phyloP scores from a whole-genome alignment of 208 protist genomes.

The Trypanosoma scelopori region DNA sequence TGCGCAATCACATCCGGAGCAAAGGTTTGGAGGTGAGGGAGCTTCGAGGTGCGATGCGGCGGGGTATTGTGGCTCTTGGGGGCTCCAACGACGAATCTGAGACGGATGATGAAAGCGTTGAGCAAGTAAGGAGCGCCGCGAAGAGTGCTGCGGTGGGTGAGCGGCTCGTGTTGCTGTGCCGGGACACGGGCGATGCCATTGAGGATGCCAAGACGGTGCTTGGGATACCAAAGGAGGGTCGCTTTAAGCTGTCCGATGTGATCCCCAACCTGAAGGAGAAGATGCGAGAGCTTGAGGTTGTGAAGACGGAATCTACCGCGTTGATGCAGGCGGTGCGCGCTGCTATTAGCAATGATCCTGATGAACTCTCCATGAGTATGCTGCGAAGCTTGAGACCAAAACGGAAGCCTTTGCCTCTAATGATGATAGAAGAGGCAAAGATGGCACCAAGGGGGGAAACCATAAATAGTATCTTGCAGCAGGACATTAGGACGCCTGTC shows the following conservation, averaged over 20 bases:
- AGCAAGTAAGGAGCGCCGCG: slow-evolving; percentile 18
- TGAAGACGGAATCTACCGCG: slow-evolving; percentile 39
- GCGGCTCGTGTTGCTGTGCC: slow-evolving; percentile 32
- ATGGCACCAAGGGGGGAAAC: no score
- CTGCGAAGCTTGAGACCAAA: slow-evolving; percentile 45
- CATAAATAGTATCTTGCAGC: no score
- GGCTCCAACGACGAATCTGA: slow-evolving; percentile 29
- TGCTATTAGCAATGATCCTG: slow-evolving; percentile 40
- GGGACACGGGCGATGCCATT: slow-evolving; percentile 38
- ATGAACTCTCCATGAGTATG: slow-evolving; percentile 19
- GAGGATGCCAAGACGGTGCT: slow-evolving; percentile 38
- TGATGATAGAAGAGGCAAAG: slow-evolving; percentile 21
- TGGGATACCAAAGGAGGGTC: slow-evolving; percentile 15
- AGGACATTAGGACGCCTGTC: no score
- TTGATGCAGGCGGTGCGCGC: slow-evolving; percentile 36
- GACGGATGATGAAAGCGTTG: slow-evolving; percentile 31
- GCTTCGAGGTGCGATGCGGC: slow-evolving; percentile 41
- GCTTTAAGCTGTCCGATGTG: slow-evolving; percentile 31
- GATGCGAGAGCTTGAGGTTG: slow-evolving; percentile 43
- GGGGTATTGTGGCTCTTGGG: slow-evolving; percentile 40
- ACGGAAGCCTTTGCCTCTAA: slow-evolving; percentile 47
- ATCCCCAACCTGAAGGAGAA: slow-evolving; percentile 35
- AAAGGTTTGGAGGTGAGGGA: slow-evolving; percentile 30
- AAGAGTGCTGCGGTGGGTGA: slow-evolving; percentile 12
- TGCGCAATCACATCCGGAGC: slow-evolving; percentile 10